Conservation (phyloP, 805 yeast species). For the Zygotorulaspora chibaensis region DNA sequence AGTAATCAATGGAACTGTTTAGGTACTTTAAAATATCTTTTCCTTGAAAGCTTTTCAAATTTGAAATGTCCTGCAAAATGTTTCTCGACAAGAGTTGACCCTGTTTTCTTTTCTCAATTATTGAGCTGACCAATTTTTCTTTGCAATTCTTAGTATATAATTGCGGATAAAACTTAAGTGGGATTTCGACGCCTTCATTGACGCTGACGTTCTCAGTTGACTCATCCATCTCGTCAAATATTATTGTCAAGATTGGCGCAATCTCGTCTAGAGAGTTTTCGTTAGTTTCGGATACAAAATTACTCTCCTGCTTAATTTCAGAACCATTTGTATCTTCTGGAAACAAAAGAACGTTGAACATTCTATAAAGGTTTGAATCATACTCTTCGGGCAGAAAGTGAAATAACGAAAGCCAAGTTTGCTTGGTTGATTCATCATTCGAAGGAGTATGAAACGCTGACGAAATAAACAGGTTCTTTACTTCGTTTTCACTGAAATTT, state of each 20-base stretch:
- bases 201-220: constrained; percentile 18
- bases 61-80: constrained; percentile 21
- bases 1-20: constrained; percentile 28
- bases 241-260: constrained; percentile 30
- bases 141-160: constrained; percentile 29
- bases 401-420: constrained; percentile 27
- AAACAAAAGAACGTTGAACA: constrained; percentile 32
- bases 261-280: constrained; percentile 27
- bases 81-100: constrained; percentile 19
- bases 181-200: constrained; percentile 30
- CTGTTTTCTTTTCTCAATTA: constrained; percentile 21
- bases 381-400: constrained; percentile 36
- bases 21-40: constrained; percentile 29
- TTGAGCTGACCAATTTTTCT: constrained; percentile 25
- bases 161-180: constrained; percentile 34
- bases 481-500: constrained; percentile 9
- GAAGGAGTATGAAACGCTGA: constrained; percentile 28
- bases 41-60: constrained; percentile 32
- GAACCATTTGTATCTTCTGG: constrained; percentile 20
- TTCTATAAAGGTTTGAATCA: constrained; percentile 29
- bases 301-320: background rate
- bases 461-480: constrained; percentile 24
- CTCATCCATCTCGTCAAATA: constrained; percentile 33
- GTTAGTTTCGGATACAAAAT: constrained; percentile 2
- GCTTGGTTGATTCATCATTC: constrained; percentile 15